Conservation (phyloP, 2,329 filamentous ascomycete genomes). For the Talaromyces atroroseus region DNA sequence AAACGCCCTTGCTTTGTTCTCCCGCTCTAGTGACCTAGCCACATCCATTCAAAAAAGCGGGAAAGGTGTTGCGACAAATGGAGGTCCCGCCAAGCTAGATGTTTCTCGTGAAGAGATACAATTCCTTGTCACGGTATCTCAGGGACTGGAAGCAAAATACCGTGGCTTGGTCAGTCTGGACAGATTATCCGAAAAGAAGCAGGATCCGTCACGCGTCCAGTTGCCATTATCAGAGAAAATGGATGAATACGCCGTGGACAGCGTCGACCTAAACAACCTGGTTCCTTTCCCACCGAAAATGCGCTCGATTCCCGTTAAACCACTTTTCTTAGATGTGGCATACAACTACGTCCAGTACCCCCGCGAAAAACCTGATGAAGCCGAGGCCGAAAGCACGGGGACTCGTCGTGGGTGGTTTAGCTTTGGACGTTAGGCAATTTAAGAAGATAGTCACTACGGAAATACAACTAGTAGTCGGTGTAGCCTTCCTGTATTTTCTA, state of each 20-base stretch:
- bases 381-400: constrained; percentile 32
- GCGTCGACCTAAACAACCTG: constrained; percentile 70
- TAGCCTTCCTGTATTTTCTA: background rate
- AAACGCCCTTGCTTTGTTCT: constrained; percentile 80
- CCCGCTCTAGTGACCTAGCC: constrained; percentile 62
- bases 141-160: constrained; percentile 69
- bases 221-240: constrained; percentile 69
- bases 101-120: constrained; percentile 56
- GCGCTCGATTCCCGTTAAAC: constrained; percentile 82
- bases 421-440: constrained; percentile 46
- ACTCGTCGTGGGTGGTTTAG: constrained; percentile 74
- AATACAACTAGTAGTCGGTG: background rate
- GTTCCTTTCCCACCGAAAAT: constrained; percentile 83
- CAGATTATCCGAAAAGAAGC: constrained; percentile 51
- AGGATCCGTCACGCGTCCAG: constrained; percentile 35
- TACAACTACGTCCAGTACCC: constrained; percentile 98
- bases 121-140: constrained; percentile 58
- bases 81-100: constrained; percentile 60
- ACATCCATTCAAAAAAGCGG: constrained; percentile 48
- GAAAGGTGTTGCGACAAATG: constrained; percentile 33
- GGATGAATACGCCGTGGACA: constrained; percentile 65
- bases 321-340: constrained; percentile 89
- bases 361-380: constrained; percentile 44
- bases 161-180: constrained; percentile 81
- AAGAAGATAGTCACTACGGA: too few relatives aligned